phyloP scores from a whole-genome alignment of 225 moss, liverwort and hornwort genomes.

The Lunularia cruciata region DNA sequence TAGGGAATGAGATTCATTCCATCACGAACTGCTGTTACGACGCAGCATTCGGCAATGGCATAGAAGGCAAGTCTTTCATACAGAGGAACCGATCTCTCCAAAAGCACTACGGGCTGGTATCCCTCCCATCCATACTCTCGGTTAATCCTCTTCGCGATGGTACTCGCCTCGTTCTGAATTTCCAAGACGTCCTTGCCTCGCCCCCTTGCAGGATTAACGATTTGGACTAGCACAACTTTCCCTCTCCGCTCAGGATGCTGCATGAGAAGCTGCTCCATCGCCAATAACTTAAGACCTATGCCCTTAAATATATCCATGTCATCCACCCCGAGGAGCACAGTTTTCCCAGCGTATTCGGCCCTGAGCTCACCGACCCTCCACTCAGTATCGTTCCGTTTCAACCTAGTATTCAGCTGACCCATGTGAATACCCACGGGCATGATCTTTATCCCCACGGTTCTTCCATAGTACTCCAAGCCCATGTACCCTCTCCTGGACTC shows the following conservation, averaged over 20 bases:
- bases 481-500: slow-evolving; percentile 89
- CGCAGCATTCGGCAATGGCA: slow-evolving; percentile 87
- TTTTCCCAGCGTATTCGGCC: slow-evolving; percentile 56
- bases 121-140: slow-evolving; percentile 68
- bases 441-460: slow-evolving; percentile 93
- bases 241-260: slow-evolving; percentile 66
- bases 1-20: slow-evolving; percentile 94
- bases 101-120: slow-evolving; percentile 63
- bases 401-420: slow-evolving; percentile 70
- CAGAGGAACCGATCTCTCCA: slow-evolving; percentile 67
- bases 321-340: slow-evolving; percentile 78
- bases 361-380: slow-evolving; percentile 68
- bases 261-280: slow-evolving; percentile 74
- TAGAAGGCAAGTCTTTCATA: slow-evolving; percentile 81
- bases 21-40: slow-evolving; percentile 85
- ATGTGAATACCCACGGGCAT: slow-evolving; percentile 93
- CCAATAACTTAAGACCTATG: slow-evolving; percentile 80
- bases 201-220: slow-evolving; percentile 78
- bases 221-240: slow-evolving; percentile 74
- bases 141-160: slow-evolving; percentile 69
- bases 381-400: slow-evolving; percentile 59
- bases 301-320: slow-evolving; percentile 98
- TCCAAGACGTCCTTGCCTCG: slow-evolving; percentile 69
- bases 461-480: slow-evolving; percentile 87
- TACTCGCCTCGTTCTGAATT: slow-evolving; percentile 69